Base-by-base conservation (phyloP, 192 early-diverging fungal species). In the Helicostylum pulchrum region DNA sequence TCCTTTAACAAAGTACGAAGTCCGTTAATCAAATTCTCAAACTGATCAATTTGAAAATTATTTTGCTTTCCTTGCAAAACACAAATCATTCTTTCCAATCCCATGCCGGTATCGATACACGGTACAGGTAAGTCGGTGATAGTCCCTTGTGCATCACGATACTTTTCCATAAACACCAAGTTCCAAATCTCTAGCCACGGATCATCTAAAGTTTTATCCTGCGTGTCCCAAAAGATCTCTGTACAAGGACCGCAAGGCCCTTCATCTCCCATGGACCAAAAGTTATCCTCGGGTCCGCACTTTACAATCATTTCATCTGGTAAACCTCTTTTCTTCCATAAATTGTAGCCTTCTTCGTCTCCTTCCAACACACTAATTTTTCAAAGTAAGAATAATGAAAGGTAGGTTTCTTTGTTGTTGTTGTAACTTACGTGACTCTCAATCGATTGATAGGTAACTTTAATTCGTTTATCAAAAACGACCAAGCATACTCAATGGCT, bases 101-200 rank as follows among this genome's bases (percentile, higher is more conserved):
- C 82, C 77, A 84, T 82, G 5, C 84, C 82, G 10, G 84, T 86
- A 57, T 86, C 82, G n/a, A 86, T 71, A 61, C 84, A 86, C 1
- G 78, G 72, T 23, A 73, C 71, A 2, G 82, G 80, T 1, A 86
- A 48, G 10, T 77, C 71, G 7, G 74, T 55, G 0, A 86, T 46
- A 20, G 74, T 44, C 0, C 82, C 78, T 10, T 82, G 72, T 2
- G 66, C 78, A n/a, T 68, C 68, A 5, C 78, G 56, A 19, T 80
- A 80, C 36, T 82, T 77, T 47, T 86, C 71, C 80, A 82, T 83
- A 66, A 84, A 86, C 2, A 86, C 82, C 45, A 86, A 51, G 47
- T 87, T 87, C 83, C 85, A 87, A 42, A 87, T 79, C 60, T 87
- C 85, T 23, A 87, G 53, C 81, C 81, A 87, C 53, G 63, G 47